Evolutionary conservation across 495 filamentous ascomycete genomes (phyloP), one percentile per base, ranked within the genome.

Genomic region (Chaetomium fimeti): DNA sequence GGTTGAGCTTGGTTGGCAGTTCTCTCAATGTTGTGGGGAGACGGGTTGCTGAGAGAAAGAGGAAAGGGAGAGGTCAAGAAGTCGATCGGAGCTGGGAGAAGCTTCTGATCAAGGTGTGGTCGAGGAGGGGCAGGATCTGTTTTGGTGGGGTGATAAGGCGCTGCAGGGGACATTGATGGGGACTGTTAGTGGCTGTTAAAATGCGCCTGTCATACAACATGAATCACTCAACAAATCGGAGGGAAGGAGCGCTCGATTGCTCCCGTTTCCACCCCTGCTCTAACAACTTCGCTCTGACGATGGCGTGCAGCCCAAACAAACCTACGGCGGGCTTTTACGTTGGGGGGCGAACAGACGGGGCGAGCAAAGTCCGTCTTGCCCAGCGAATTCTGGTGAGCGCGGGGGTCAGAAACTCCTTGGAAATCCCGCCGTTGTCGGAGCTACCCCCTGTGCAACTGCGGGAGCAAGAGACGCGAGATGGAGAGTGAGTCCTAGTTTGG

Each of bases 121-220:
- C 25, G 53, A 65, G 71, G 72, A 73, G 71, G 72, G 71, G 71
- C 69, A 74, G 60, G 60, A 52, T 61, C 55, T 59, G 65, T 42
- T 54, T 64, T 64, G 71, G 72, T 73, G 69, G 72, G 71, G 72
- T 74, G 72, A 73, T 68, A 28, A 32, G 63, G 20, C 61, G 55
- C 38, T 22, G 51, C 47, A 61, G 29, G 38, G n/a, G 47, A 57
- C 28, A 22, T 55, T 38, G 54, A 25, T 36, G 32, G 51, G 52
- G 32, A 40, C 29, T 66, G 68, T 66, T 71, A 73, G 48, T 68
- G 61, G 53, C 27, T 60, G 69, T 62, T 68, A 67, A 55, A 67
- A 27, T 18, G 29, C 29, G 24, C 22, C n/a, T 11, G 51, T 49
- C 65, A 57, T 62, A 60, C 59, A 38, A 57, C 13, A 47, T 18